Conservation (phyloP, 495 filamentous ascomycete species). For the Trichoderma parareesei region DNA sequence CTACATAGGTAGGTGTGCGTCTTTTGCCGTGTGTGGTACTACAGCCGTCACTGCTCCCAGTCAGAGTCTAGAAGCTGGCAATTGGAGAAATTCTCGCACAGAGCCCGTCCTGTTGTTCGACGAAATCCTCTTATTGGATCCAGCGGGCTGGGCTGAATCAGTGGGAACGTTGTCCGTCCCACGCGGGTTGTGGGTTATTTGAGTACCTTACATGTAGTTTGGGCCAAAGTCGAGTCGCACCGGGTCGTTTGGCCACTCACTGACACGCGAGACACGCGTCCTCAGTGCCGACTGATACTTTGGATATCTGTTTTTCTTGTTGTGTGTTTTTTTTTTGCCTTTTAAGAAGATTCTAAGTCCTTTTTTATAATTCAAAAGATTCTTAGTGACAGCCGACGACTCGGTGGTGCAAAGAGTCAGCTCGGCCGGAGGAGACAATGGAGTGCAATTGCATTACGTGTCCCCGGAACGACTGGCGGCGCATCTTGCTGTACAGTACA, state of each 20-base stretch:
- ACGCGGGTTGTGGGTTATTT: not conserved
- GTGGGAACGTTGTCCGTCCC: not conserved
- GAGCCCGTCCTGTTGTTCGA: not conserved
- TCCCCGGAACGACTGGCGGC: not conserved
- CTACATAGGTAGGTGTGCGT: too few relatives aligned
- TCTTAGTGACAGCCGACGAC: not conserved
- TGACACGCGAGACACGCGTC: conserved; percentile 4
- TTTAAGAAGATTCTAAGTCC: not conserved
- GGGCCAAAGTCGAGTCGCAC: not conserved
- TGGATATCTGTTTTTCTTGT: not conserved
- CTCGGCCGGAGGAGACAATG: not conserved
- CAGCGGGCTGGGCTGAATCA: conserved; percentile 1
- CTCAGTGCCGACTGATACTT: not conserved
- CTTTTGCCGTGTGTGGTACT: too few relatives aligned
- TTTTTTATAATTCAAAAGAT: not conserved
- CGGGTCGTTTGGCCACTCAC: not conserved
- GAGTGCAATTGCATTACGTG: not conserved
- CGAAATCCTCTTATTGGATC: not conserved
- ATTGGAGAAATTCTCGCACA: not conserved
- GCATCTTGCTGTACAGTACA: too few relatives aligned
- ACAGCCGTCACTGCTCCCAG: too few relatives aligned
- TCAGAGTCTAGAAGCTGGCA: not conserved
- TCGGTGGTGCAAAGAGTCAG: not conserved
- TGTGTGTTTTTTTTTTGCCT: not conserved
- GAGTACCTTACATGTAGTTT: too few relatives aligned